A percentile compares a stretch with the other conserved stretches of the same genome.
These are phyloP conservation scores for Saccharomyces hybrid DNA, from an alignment of 1,139 yeast species.

Conservation along the genomic window DNA sequence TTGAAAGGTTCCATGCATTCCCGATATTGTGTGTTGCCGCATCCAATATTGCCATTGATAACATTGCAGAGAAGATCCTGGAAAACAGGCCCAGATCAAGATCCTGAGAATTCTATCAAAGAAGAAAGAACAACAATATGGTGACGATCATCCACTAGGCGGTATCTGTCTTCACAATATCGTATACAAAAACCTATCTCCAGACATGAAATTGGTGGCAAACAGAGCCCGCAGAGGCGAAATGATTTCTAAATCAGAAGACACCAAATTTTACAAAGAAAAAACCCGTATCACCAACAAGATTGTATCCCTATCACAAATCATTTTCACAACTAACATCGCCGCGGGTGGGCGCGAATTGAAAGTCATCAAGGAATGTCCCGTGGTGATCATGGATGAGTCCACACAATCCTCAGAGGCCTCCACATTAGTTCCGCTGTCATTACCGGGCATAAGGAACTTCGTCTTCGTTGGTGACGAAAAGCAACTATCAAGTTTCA, in stretches of 20 bases:
- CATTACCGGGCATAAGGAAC: conserved; percentile 59
- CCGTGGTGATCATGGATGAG: conserved; percentile 67
- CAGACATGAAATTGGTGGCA: conserved; percentile 37
- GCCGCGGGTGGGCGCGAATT: conserved; percentile 62
- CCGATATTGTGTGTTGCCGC: conserved; percentile 73
- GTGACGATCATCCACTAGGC: conserved; percentile 46
- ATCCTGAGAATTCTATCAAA: conserved; percentile 54
- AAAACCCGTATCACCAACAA: conserved; percentile 42
- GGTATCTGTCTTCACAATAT: conserved; percentile 59
- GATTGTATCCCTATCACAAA: conserved; percentile 56
- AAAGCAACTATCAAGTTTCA: conserved; percentile 52
- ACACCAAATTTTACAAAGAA: conserved; percentile 42
- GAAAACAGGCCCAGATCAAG: conserved; percentile 39
- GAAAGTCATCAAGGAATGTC: conserved; percentile 48
- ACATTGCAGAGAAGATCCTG: conserved; percentile 62
- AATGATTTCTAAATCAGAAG: conserved; percentile 39
- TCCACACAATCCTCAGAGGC: conserved; percentile 70
- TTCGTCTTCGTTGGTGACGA: conserved; percentile 73
- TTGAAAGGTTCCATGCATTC: conserved; percentile 46
- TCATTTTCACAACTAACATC: conserved; percentile 64
- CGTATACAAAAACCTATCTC: conserved; percentile 44
- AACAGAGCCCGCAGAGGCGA: conserved; percentile 39
- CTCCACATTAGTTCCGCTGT: conserved; percentile 58
- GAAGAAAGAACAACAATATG: conserved; percentile 57
- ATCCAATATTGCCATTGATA: conserved; percentile 69